These are phyloP conservation scores for Aspergillus taichungensis DNA, from an alignment of 495 filamentous ascomycete species.

Conservation along the genomic window DNA sequence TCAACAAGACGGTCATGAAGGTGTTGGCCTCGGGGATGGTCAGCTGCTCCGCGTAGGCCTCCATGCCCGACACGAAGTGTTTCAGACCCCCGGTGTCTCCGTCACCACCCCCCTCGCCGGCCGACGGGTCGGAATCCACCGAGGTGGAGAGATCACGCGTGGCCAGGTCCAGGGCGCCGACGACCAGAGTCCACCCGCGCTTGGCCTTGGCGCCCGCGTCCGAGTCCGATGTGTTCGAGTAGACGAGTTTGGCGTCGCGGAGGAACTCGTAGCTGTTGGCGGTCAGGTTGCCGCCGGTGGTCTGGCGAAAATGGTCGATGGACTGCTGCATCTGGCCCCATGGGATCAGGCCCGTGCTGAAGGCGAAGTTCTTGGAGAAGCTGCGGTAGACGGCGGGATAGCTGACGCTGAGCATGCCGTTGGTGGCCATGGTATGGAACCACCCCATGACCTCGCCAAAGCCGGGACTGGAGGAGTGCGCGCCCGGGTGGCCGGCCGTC, in stretches of 20 bases:
- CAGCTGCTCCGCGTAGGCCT: slow-evolving; percentile 67
- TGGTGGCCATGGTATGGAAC: slow-evolving; percentile 91
- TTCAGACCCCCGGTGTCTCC: slow-evolving; percentile 26
- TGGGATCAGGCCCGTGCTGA: slow-evolving; percentile 75
- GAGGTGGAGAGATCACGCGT: slow-evolving; percentile 44
- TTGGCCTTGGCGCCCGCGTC: slow-evolving; percentile 37
- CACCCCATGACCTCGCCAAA: slow-evolving; percentile 81
- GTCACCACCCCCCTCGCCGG: slow-evolving; percentile 11
- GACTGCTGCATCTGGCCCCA: slow-evolving; percentile 71
- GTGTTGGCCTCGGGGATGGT: slow-evolving; percentile 80
- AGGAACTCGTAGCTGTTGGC: slow-evolving; percentile 68
- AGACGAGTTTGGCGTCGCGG: slow-evolving; percentile 61
- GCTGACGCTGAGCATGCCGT: slow-evolving; percentile 87
- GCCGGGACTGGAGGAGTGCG: slow-evolving; percentile 64
- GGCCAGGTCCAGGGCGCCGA: slow-evolving; percentile 37
- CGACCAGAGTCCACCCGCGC: slow-evolving; percentile 44
- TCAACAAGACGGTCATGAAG: slow-evolving; percentile 89
- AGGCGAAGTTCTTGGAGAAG: slow-evolving; percentile 88
- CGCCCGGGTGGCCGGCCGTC: slow-evolving; percentile 54
- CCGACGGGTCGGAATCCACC: slow-evolving; percentile 23
- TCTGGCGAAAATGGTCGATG: slow-evolving; percentile 75
- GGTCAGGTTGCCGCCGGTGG: slow-evolving; percentile 82
- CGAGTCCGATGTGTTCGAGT: slow-evolving; percentile 39
- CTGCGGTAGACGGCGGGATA: slow-evolving; percentile 80
- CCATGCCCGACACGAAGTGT: slow-evolving; percentile 56